phyloP scores from a whole-genome alignment of 2,329 filamentous ascomycete genomes.

The Geosmithia morbida region DNA sequence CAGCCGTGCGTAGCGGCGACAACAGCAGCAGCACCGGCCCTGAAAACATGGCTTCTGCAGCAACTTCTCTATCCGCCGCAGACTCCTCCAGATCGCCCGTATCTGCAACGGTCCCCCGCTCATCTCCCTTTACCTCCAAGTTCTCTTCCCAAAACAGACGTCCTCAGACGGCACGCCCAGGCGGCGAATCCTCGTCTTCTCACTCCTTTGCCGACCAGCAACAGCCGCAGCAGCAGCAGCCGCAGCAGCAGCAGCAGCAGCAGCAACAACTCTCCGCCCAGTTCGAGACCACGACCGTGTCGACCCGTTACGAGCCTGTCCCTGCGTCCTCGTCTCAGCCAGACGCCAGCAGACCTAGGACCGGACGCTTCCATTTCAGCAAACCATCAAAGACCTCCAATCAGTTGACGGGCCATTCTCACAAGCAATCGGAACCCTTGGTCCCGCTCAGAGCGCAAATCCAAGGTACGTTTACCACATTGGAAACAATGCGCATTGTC shows the following conservation, averaged over 20 bases:
- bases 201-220: neutral
- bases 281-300: neutral
- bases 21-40: constrained; percentile 3
- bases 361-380: constrained; percentile 36
- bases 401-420: constrained; percentile 10
- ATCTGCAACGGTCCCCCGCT: constrained; percentile 16
- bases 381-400: constrained; percentile 28
- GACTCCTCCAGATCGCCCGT: constrained; percentile 23
- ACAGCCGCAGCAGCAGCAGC: neutral
- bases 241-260: neutral
- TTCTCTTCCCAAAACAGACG: constrained; percentile 16
- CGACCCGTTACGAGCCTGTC: neutral
- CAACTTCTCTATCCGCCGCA: constrained; percentile 15
- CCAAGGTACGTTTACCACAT: constrained; percentile 15
- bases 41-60: constrained; percentile 3
- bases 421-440: constrained; percentile 19
- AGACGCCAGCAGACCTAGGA: constrained; percentile 28
- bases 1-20: constrained; percentile 3
- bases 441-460: constrained; percentile 21
- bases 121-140: constrained; percentile 27
- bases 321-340: constrained; percentile 8
- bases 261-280: neutral
- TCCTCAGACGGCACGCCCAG: constrained; percentile 6
- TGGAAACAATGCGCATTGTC: neutral
- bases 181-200: neutral